These are phyloP conservation scores for Xylariales sp. DNA, from an alignment of 2,329 filamentous ascomycete genomes.

Conservation along the genomic window DNA sequence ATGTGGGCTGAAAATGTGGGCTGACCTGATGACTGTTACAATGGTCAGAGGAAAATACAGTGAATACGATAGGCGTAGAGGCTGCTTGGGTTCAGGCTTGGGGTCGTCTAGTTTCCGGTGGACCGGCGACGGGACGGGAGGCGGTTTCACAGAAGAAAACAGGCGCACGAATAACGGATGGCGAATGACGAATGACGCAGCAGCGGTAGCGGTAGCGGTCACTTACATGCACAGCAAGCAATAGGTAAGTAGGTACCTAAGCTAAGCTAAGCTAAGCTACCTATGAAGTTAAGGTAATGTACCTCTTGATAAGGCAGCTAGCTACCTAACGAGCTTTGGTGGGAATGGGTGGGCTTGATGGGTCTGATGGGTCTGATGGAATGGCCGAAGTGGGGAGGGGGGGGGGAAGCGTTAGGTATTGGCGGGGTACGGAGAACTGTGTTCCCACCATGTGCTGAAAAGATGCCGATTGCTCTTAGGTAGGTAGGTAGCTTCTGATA, in stretches of 20 bases:
- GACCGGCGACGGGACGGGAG: slow-evolving; percentile 24
- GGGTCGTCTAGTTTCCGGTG: slow-evolving; percentile 22
- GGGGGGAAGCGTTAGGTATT: neutral
- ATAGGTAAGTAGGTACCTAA: no score
- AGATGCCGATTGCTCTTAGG: no score
- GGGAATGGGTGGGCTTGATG: no score
- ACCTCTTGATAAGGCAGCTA: no score
- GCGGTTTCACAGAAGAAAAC: no score
- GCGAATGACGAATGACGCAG: slow-evolving; percentile 19
- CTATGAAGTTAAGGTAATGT: neutral
- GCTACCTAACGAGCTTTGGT: no score
- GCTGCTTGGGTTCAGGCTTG: no score
- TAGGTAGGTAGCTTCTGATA: no score
- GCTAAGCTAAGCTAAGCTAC: neutral
- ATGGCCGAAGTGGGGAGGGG: neutral
- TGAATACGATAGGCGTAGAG: slow-evolving; percentile 17
- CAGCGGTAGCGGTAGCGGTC: neutral
- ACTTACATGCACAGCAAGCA: no score
- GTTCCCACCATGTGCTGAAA: no score
- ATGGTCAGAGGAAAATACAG: slow-evolving; percentile 24
- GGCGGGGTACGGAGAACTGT: slow-evolving; percentile 2
- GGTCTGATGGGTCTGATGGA: neutral
- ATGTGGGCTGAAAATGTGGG: slow-evolving; percentile 32
- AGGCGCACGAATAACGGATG: no score
- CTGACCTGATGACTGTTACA: slow-evolving; percentile 21